Evolutionary conservation across 306 rosid genomes (phyloP).

Genomic region (Sicyos edulis): DNA sequence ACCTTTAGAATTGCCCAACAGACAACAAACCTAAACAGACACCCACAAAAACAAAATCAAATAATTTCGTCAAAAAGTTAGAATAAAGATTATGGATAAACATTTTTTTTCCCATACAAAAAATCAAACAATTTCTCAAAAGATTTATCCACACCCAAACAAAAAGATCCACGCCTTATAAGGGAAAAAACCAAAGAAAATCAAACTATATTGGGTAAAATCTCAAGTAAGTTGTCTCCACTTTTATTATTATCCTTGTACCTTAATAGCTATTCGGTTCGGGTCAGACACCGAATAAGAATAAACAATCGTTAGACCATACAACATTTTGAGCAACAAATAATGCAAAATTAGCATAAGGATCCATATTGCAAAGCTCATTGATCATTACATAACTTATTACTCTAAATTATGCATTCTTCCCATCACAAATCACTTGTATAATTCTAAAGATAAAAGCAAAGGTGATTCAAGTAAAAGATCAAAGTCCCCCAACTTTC

Average conservation of each 20-base stretch:
- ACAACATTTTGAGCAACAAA: neutral
- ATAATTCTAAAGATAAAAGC: neutral
- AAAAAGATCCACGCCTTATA: neutral
- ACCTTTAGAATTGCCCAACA: too few relatives aligned
- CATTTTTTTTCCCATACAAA: neutral
- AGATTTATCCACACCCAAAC: too few relatives aligned
- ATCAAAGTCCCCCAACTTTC: slow-evolving; percentile 28
- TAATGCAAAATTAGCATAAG: neutral
- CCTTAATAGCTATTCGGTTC: neutral
- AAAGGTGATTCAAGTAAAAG: neutral
- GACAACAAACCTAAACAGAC: too few relatives aligned
- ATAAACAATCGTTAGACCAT: neutral
- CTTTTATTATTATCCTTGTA: neutral
- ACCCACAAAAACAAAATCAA: too few relatives aligned
- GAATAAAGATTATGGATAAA: neutral
- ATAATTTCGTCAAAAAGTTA: neutral
- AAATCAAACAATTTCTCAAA: neutral
- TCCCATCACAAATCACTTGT: slow-evolving; percentile 3
- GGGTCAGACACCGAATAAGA: neutral
- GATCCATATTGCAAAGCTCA: neutral
- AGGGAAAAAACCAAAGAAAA: neutral
- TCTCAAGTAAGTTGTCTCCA: neutral
- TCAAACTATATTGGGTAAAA: neutral
- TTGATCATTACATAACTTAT: slow-evolving; percentile 10
- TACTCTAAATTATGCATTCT: slow-evolving; percentile 12